phyloP scores from a whole-genome alignment of 257 asterid genomes.

The Ligustrum vulgare region DNA sequence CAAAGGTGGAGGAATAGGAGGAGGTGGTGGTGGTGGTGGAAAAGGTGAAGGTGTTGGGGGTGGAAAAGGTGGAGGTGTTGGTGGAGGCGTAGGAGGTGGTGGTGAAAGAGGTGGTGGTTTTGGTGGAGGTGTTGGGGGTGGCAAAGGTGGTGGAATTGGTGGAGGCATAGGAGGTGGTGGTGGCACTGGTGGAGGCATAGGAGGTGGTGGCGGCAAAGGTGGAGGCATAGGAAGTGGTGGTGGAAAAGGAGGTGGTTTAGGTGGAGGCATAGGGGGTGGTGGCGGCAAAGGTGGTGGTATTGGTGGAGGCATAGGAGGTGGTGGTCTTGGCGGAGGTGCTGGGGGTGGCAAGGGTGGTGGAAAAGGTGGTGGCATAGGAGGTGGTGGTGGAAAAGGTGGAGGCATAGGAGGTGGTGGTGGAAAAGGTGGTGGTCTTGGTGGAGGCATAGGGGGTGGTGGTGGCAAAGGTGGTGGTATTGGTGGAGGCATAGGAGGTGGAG shows the following conservation, averaged over 20 bases:
- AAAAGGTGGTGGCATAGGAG: conserved; percentile 5
- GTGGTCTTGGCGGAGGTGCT: not conserved
- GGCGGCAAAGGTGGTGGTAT: too few relatives aligned
- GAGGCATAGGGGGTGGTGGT: not conserved
- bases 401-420: conserved; percentile 20
- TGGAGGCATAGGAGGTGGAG: not conserved
- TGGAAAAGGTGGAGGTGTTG: not conserved
- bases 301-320: too few relatives aligned
- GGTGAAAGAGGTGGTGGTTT: not conserved
- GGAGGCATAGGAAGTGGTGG: not conserved
- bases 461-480: too few relatives aligned
- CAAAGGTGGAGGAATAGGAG: too few relatives aligned
- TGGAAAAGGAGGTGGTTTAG: not conserved
- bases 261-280: too few relatives aligned
- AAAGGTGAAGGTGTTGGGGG: not conserved
- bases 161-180: not conserved
- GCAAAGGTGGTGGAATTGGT: not conserved
- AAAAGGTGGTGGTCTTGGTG: not conserved
- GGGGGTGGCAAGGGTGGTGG: too few relatives aligned
- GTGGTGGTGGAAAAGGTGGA: conserved; percentile 17
- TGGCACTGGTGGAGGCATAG: not conserved
- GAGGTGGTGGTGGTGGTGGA: not conserved
- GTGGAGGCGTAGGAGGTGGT: too few relatives aligned
- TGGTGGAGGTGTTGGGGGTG: conserved; percentile 18
- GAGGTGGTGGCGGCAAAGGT: conserved; percentile 2